These are phyloP conservation scores for Pseudogymnoascus verrucosus DNA, from an alignment of 2,329 filamentous ascomycete genomes.

Conservation along the genomic window DNA sequence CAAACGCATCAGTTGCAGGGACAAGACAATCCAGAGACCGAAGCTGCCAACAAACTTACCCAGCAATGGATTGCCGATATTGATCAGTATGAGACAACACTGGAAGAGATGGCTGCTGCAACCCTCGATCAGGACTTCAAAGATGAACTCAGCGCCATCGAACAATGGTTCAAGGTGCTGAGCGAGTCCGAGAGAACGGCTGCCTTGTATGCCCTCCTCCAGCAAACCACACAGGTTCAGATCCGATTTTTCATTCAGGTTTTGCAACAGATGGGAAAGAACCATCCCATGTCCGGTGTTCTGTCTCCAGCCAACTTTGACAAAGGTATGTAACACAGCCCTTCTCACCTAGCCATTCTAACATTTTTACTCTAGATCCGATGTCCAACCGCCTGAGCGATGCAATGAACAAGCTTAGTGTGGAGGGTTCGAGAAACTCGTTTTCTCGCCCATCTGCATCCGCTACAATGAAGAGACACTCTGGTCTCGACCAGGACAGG, in stretches of 20 bases:
- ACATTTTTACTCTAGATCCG: conserved; percentile 55
- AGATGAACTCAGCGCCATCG: conserved; percentile 95
- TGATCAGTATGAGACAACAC: conserved; percentile 95
- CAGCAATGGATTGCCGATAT: conserved; percentile 99
- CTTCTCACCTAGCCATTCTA: conserved; percentile 5
- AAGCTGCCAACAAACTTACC: conserved; percentile 84
- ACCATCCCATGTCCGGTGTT: conserved; percentile 92
- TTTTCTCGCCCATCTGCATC: conserved; percentile 72
- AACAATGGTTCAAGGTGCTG: conserved; percentile 97
- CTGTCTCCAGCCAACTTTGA: conserved; percentile 94
- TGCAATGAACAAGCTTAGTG: conserved; percentile 90
- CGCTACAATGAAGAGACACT: conserved; percentile 72
- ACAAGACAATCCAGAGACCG: conserved; percentile 61
- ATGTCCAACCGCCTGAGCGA: conserved; percentile 95
- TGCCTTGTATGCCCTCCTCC: conserved; percentile 86
- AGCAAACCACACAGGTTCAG: conserved; percentile 98
- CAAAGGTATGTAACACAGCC: conserved; percentile 58
- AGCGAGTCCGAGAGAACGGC: conserved; percentile 96
- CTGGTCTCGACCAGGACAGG: conserved; percentile 82
- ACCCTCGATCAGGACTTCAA: conserved; percentile 99
- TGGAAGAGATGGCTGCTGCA: conserved; percentile 97
- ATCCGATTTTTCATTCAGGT: conserved; percentile 99
- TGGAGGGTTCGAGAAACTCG: conserved; percentile 80
- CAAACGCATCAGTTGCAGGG: conserved; percentile 61
- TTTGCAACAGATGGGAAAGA: conserved; percentile 97